A percentile compares a stretch with the other conserved stretches of the same genome.
These are phyloP conservation scores for Ophioceras dolichostomum DNA, from an alignment of 2,329 filamentous ascomycete genomes.

Conservation along the genomic window DNA sequence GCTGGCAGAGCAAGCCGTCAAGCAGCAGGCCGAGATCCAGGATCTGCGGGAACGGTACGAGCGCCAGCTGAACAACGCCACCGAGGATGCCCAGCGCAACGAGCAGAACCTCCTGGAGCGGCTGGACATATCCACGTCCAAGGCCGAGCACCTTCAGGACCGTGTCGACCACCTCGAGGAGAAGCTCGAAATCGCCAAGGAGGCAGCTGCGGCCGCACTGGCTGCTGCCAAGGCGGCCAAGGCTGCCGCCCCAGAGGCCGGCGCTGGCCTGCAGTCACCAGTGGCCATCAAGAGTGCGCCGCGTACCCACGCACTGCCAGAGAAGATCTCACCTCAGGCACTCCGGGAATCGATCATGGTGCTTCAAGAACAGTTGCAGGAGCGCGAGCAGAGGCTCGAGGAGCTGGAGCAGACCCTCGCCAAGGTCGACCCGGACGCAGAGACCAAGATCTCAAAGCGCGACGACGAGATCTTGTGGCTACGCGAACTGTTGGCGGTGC, in stretches of 20 bases:
- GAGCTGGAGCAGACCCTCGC: slow-evolving; percentile 63
- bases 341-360: slow-evolving; percentile 93
- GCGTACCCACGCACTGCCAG: slow-evolving; percentile 45
- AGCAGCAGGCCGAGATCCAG: slow-evolving; percentile 58
- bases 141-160: slow-evolving; percentile 76
- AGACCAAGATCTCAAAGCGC: slow-evolving; percentile 74
- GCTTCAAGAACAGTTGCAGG: slow-evolving; percentile 90
- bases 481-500: slow-evolving; percentile 80
- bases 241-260: slow-evolving; percentile 14
- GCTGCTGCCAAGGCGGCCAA: slow-evolving; percentile 47
- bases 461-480: slow-evolving; percentile 94
- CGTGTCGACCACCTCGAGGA: slow-evolving; percentile 78
- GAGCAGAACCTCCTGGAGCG: slow-evolving; percentile 74
- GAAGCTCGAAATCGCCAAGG: slow-evolving; percentile 79
- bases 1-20: slow-evolving; percentile 36
- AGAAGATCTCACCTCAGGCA: slow-evolving; percentile 88
- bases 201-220: slow-evolving; percentile 73
- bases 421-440: slow-evolving; percentile 62
- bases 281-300: slow-evolving; percentile 15
- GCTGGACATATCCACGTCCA: slow-evolving; percentile 70
- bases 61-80: slow-evolving; percentile 56
- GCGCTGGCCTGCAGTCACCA: background rate
- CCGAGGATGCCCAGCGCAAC: slow-evolving; percentile 70
- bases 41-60: slow-evolving; percentile 67
- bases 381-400: slow-evolving; percentile 83